Base-by-base conservation (phyloP, 2,329 filamentous ascomycete genomes). In the Rhinocladiella similis region DNA sequence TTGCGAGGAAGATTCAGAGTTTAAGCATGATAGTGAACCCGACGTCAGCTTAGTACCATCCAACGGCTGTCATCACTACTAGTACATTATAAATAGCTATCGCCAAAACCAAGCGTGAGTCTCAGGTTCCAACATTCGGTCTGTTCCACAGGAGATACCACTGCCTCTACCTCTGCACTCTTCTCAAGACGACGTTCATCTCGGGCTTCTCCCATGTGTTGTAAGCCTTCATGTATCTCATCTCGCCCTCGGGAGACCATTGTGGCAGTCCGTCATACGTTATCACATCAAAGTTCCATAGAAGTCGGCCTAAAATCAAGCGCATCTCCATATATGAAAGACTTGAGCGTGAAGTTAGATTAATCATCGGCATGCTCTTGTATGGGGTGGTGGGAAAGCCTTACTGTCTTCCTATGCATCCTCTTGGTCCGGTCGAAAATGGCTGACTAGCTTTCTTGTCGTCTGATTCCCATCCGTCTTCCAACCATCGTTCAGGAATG, bases 251-350 rank as follows among this genome's bases (percentile, higher is more conserved):
- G 12, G 54, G 54, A 46, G 52, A 33, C 54, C 54, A 57, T 35
- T 57, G 54, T 49, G 41, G 47, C 5, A 43, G 41, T 3, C 54
- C 54, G 20, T 56, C 53, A 10, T 25, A 22, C 22, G 47, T 56
- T n/a, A 45, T 22, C n/a, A 56, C 18, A 43, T 83, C 78, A 61
- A 80, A 82, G 47, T 77, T 77, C 66, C 72, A 82, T 1, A 82
- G 60, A 5, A 82, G 62, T 1, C 73, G 73, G 0, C 76, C 73
- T 6, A 82, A 64, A 39, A 81, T 76, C 6, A 80, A 65, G 5
- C 79, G 70, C 72, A 81, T 78, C 63, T 83, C 79, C 20, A 75
- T 70, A 47, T 78, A 79, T 2, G 78, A 78, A 41, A 83, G 68
- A 54, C 22, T 25, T 4, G 22, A 25, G n/a, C 22, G 22, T 5